Conservation (phyloP, 768 basidiomycete species). For the Boletus coccyginus region DNA sequence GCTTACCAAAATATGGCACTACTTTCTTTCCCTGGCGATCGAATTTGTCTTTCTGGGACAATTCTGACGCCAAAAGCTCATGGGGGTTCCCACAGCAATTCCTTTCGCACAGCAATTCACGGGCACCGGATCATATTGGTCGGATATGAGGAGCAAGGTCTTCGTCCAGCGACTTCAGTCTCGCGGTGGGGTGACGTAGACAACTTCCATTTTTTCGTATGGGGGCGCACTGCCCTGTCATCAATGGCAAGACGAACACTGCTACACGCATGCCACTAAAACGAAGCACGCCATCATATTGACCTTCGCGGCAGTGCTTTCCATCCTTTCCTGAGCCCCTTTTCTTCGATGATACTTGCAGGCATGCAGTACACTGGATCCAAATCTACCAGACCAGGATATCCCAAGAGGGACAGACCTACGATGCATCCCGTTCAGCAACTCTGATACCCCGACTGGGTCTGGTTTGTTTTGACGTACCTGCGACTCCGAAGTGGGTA, state of each 20-base stretch:
- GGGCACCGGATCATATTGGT: background rate
- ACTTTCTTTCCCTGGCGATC: background rate
- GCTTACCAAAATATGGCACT: background rate
- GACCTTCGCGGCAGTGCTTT: conserved; percentile 29
- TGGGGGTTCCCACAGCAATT: conserved; percentile 4
- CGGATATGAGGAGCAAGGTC: background rate
- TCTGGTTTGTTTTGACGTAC: conserved; percentile 32
- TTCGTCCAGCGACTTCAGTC: background rate
- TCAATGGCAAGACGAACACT: background rate
- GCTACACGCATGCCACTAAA: background rate
- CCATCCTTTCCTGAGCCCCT: conserved; percentile 60
- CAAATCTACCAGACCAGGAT: conserved; percentile 77
- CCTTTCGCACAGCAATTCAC: conserved; percentile 12
- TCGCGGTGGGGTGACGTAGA: background rate
- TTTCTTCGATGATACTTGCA: conserved; percentile 61
- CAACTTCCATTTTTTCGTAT: conserved; percentile 18
- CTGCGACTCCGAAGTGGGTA: conserved; percentile 88
- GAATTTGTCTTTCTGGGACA: background rate
- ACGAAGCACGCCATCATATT: conserved; percentile 10
- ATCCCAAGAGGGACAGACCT: conserved; percentile 86
- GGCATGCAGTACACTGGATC: conserved; percentile 99
- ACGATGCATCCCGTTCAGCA: background rate
- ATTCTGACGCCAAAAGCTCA: background rate
- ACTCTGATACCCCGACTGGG: background rate
- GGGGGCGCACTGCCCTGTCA: conserved; percentile 6